These are phyloP conservation scores for Rhodotorula diobovata DNA, from an alignment of 768 basidiomycete species.

Conservation along the genomic window DNA sequence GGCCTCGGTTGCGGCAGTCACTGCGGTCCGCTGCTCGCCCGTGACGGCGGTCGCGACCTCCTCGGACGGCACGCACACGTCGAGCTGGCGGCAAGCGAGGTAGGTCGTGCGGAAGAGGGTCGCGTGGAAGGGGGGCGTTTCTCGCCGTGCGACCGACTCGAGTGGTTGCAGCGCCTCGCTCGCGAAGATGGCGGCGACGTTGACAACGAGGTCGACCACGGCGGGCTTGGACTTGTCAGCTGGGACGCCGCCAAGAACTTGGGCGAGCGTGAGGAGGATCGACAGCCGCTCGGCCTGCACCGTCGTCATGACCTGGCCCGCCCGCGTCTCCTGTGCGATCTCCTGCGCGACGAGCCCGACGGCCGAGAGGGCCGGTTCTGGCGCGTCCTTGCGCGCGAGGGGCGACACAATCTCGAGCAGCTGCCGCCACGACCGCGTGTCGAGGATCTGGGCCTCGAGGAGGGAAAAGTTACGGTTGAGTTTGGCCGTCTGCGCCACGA, in stretches of 20 bases:
- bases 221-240: constrained; percentile 30
- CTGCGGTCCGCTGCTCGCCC: constrained; percentile 55
- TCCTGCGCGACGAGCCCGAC: constrained; percentile 55
- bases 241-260: constrained; percentile 64
- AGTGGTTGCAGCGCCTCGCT: constrained; percentile 72
- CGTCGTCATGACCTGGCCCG: constrained; percentile 76
- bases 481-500: constrained; percentile 61
- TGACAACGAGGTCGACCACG: constrained; percentile 61
- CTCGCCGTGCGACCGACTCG: constrained; percentile 63
- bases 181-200: constrained; percentile 61
- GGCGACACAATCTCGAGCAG: constrained; percentile 51
- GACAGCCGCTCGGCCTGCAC: constrained; percentile 72
- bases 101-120: constrained; percentile 73
- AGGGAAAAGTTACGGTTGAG: constrained; percentile 86
- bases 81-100: constrained; percentile 65
- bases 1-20: constrained; percentile 46
- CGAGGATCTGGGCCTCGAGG: constrained; percentile 67
- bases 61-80: constrained; percentile 54
- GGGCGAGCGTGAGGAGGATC: constrained; percentile 69
- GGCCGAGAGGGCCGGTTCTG: constrained; percentile 58
- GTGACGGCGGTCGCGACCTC: constrained; percentile 45
- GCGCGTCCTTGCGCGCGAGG: constrained; percentile 52
- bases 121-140: constrained; percentile 69
- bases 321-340: constrained; percentile 56
- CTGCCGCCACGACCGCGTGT: constrained; percentile 73